phyloP scores from a whole-genome alignment of 129 eudicot genomes.

The Chrysanthemum lavandulifolium region DNA sequence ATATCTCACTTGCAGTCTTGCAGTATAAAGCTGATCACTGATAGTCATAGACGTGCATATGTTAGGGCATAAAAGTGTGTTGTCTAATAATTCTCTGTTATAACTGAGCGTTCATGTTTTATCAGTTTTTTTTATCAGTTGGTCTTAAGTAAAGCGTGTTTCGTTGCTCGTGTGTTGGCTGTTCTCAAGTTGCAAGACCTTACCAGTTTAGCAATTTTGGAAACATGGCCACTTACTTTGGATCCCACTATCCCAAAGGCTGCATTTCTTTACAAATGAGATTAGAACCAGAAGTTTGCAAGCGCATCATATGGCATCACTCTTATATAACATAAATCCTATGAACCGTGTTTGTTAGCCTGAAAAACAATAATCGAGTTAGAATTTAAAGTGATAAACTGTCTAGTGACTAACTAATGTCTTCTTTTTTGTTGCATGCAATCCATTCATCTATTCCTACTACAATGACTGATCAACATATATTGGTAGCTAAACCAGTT shows the following conservation, averaged over 20 bases:
- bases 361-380: neutral
- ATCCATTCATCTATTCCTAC: neutral
- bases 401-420: slow-evolving; percentile 1
- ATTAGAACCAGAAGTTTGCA: no score
- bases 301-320: no score
- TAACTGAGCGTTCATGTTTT: slow-evolving; percentile 4
- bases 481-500: neutral
- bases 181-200: slow-evolving; percentile 7
- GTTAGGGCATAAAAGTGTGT: neutral
- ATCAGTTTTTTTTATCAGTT: neutral
- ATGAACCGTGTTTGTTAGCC: no score
- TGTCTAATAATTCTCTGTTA: neutral
- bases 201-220: slow-evolving; percentile 4
- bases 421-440: neutral
- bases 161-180: neutral
- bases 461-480: no score
- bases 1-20: slow-evolving; percentile 2
- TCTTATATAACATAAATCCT: no score
- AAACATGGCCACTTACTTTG: neutral
- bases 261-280: no score
- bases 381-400: slow-evolving; percentile 1
- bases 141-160: neutral
- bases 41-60: neutral
- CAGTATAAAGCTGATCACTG: neutral
- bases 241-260: no score